Conservation (phyloP, 768 basidiomycete species). For the Mycena kentingensis region DNA sequence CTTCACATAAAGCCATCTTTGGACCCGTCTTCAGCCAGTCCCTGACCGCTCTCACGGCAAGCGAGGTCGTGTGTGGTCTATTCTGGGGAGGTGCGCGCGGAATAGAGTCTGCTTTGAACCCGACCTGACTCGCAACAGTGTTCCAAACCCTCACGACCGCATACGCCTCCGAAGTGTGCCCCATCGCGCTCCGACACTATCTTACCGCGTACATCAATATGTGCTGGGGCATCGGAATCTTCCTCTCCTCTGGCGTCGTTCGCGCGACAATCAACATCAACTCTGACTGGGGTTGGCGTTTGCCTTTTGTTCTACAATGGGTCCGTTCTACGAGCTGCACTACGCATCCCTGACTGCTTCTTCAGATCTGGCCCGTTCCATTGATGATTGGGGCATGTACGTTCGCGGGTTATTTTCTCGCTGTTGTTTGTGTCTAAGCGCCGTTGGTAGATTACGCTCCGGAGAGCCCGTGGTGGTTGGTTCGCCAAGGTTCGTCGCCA, state of each 20-base stretch:
- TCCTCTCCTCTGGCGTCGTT: slow-evolving; percentile 23
- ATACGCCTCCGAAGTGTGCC: slow-evolving; percentile 28
- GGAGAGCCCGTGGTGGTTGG: slow-evolving; percentile 27
- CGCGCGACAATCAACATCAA: slow-evolving; percentile 22
- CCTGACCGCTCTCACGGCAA: slow-evolving; percentile 8
- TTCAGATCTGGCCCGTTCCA: slow-evolving; percentile 25
- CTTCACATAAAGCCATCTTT: no score
- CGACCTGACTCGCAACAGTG: slow-evolving; percentile 6
- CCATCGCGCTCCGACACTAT: slow-evolving; percentile 25
- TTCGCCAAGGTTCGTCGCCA: slow-evolving; percentile 17
- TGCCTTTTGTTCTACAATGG: slow-evolving; percentile 28
- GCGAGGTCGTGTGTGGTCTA: slow-evolving; percentile 22
- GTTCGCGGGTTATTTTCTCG: no score
- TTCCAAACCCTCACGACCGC: slow-evolving; percentile 29
- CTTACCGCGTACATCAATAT: slow-evolving; percentile 29
- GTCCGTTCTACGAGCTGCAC: no score
- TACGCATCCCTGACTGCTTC: no score
- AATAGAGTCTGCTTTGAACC: neutral
- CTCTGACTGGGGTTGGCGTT: slow-evolving; percentile 28
- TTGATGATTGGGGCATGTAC: slow-evolving; percentile 21
- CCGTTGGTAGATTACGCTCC: slow-evolving; percentile 24
- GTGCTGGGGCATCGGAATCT: slow-evolving; percentile 27
- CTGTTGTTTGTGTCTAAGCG: no score
- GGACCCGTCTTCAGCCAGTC: slow-evolving; percentile 17
- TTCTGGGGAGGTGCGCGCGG: slow-evolving; percentile 22